A percentile compares a stretch with the other conserved stretches of the same genome.
These are phyloP conservation scores for Alternaria brassicae DNA, from an alignment of 2,329 filamentous ascomycete species.

Conservation along the genomic window DNA sequence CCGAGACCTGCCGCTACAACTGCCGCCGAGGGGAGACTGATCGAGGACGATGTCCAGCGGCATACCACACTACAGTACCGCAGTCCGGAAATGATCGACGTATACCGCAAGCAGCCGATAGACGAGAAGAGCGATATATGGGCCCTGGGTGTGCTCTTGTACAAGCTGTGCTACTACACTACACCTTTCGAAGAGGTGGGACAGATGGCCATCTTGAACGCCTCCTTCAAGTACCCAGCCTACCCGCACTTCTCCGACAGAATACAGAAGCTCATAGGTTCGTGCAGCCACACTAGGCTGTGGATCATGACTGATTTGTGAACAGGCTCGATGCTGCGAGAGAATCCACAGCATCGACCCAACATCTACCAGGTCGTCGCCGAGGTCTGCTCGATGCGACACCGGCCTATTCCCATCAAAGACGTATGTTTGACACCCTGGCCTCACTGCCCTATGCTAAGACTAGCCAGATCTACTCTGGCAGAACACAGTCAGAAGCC, in stretches of 20 bases:
- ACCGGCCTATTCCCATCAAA: constrained; percentile 82
- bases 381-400: constrained; percentile 88
- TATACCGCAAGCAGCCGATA: constrained; percentile 94
- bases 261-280: constrained; percentile 89
- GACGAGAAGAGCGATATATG: constrained; percentile 99
- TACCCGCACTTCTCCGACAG: constrained; percentile 90
- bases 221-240: constrained; percentile 87
- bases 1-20: constrained; percentile 85
- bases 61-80: constrained; percentile 98
- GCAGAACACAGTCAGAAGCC: constrained; percentile 69
- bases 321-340: constrained; percentile 85
- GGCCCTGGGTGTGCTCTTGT: constrained; percentile 92
- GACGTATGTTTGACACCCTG: constrained; percentile 65
- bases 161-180: constrained; percentile 99
- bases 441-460: constrained; percentile 27
- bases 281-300: constrained; percentile 36
- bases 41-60: constrained; percentile 96
- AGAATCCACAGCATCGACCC: constrained; percentile 78
- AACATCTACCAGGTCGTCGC: constrained; percentile 94
- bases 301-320: constrained; percentile 22
- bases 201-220: constrained; percentile 95
- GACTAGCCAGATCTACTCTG: constrained; percentile 56
- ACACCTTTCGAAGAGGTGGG: constrained; percentile 98
- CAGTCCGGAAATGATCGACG: constrained; percentile 98
- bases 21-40: constrained; percentile 84